phyloP scores from a whole-genome alignment of 345 rosid genomes.

The Bruguiera sexangula region DNA sequence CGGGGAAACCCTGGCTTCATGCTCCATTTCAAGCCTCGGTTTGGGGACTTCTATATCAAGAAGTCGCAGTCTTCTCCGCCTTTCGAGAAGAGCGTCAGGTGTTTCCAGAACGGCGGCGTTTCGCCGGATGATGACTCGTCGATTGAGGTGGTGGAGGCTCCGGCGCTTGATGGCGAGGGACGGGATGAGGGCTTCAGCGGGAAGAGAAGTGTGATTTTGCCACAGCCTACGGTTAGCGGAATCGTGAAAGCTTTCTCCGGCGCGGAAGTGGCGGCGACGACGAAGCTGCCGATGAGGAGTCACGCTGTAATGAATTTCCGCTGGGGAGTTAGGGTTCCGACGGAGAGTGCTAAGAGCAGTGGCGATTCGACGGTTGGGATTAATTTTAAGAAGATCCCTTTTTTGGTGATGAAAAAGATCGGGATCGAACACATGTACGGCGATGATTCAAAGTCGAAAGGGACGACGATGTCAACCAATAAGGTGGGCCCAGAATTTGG shows the following conservation, averaged over 20 bases:
- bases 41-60: constrained; percentile 86
- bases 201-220: constrained; percentile 38
- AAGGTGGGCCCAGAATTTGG: constrained; percentile 18
- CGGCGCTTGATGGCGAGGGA: constrained; percentile 29
- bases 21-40: constrained; percentile 85
- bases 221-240: constrained; percentile 34
- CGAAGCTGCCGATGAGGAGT: constrained; percentile 62
- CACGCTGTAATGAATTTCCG: constrained; percentile 65
- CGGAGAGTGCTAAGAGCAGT: constrained; percentile 42
- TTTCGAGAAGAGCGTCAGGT: constrained; percentile 24
- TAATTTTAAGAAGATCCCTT: constrained; percentile 59
- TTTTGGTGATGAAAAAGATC: constrained; percentile 78
- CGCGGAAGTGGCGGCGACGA: constrained; percentile 67
- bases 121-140: constrained; percentile 51
- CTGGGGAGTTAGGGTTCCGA: constrained; percentile 93
- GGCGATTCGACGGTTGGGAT: constrained; percentile 41
- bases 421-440: constrained; percentile 76
- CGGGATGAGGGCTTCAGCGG: constrained; percentile 25
- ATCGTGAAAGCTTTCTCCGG: constrained; percentile 51
- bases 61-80: constrained; percentile 64
- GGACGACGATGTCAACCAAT: not conserved
- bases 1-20: constrained; percentile 74
- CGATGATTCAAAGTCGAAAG: constrained; percentile 22
- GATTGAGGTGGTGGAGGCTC: constrained; percentile 57
- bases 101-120: constrained; percentile 22